A percentile compares a stretch with the other conserved stretches of the same genome.
Conservation (phyloP, 129 eudicot genomes). For the Tanacetum coccineum region DNA sequence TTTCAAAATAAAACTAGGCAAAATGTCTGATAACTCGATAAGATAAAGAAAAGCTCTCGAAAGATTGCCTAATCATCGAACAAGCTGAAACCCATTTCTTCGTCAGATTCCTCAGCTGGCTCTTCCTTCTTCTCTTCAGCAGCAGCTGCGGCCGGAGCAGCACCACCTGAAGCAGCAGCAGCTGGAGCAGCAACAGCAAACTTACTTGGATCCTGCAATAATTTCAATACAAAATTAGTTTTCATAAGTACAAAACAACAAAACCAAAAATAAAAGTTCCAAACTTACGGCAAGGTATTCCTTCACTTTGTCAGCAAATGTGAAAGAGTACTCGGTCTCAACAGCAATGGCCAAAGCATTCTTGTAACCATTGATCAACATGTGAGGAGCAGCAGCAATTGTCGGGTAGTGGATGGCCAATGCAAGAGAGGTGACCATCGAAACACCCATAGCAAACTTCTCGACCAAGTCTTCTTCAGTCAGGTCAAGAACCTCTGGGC, state of each 20-base stretch:
- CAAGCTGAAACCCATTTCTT: constrained; percentile 12
- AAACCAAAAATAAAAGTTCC: too few relatives aligned
- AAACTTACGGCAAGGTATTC: constrained; percentile 64
- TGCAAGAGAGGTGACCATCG: constrained; percentile 58
- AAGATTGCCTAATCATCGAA: not conserved
- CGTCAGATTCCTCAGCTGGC: constrained; percentile 16
- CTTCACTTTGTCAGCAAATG: constrained; percentile 73
- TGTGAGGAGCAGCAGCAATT: constrained; percentile 83
- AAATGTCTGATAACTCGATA: not conserved
- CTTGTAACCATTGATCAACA: constrained; percentile 85
- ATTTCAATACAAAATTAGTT: not conserved
- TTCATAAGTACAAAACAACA: not conserved
- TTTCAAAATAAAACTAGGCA: constrained; percentile 6
- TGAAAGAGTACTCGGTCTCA: constrained; percentile 65
- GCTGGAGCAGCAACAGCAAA: constrained; percentile 66
- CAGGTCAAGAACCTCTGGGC: constrained; percentile 72
- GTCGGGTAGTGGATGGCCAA: constrained; percentile 76
- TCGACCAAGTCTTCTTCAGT: constrained; percentile 71
- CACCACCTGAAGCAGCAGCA: constrained; percentile 27
- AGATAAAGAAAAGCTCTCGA: not conserved
- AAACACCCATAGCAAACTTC: constrained; percentile 75
- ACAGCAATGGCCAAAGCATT: constrained; percentile 70
- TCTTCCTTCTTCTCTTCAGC: constrained; percentile 40
- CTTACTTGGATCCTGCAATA: constrained; percentile 78
- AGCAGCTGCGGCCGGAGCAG: constrained; percentile 50